A percentile compares a stretch with the other conserved stretches of the same genome.
These are phyloP conservation scores for Allomyces macrogynus DNA, from an alignment of 192 early-diverging fungal genomes.

Conservation along the genomic window DNA sequence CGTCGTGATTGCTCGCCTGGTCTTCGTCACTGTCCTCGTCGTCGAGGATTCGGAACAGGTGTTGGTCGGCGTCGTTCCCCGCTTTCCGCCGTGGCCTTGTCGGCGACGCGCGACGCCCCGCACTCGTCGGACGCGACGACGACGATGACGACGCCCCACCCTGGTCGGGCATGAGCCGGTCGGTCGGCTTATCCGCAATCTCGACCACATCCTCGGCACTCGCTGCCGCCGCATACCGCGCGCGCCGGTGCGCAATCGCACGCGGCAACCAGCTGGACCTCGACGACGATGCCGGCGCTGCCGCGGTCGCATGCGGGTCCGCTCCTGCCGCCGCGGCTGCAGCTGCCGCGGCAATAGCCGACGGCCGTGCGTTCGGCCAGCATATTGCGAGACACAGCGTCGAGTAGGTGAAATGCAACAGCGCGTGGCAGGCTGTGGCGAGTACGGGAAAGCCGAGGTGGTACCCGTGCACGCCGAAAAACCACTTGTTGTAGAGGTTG, in stretches of 20 bases:
- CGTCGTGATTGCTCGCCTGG: background rate
- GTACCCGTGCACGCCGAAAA: constrained; percentile 60
- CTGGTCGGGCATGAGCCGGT: too few relatives aligned
- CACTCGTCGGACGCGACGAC: too few relatives aligned
- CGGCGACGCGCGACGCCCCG: too few relatives aligned
- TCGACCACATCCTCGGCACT: constrained; percentile 24
- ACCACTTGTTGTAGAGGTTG: constrained; percentile 84
- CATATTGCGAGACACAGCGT: constrained; percentile 22
- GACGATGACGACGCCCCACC: too few relatives aligned
- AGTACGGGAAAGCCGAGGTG: constrained; percentile 77
- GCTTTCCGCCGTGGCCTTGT: too few relatives aligned
- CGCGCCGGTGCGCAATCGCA: too few relatives aligned
- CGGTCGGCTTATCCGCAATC: background rate
- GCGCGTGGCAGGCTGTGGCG: constrained; percentile 64
- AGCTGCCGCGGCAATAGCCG: constrained; percentile 24
- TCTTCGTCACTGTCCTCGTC: background rate
- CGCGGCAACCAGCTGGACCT: too few relatives aligned
- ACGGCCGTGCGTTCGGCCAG: constrained; percentile 24
- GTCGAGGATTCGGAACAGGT: too few relatives aligned
- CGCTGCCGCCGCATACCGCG: constrained; percentile 5
- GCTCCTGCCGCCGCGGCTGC: constrained; percentile 10
- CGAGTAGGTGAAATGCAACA: constrained; percentile 52
- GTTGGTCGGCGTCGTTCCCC: too few relatives aligned
- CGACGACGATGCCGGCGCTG: too few relatives aligned
- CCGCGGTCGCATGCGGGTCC: too few relatives aligned